Evolutionary conservation across 768 basidiomycete genomes (phyloP), one percentile per base, ranked within the genome.

Genomic region (Suillus subaureus): DNA sequence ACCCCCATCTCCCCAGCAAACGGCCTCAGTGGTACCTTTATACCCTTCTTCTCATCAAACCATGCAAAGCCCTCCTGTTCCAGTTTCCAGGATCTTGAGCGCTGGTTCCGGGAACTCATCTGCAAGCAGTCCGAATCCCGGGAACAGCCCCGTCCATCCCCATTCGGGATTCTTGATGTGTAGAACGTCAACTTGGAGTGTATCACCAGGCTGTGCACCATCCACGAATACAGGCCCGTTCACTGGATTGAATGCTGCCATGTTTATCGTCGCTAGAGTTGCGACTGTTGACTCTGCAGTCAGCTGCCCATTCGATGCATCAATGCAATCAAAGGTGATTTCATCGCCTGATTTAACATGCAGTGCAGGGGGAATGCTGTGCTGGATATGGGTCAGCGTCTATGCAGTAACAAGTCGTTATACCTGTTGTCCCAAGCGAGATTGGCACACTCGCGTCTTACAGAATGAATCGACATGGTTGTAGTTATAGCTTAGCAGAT

Each of bases 1-100:
- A 88, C 84, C 16, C 88, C 87, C 85, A 89, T 87, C 74, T 88
- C 87, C 0, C 88, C 87, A 11, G 85, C 82, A 73, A 89, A 89
- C 18, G 88, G 87, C 42, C 79, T 70, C 7, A 89, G 62, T 4
- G 85, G 86, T 33, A 88, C 80, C 66, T 78, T 79, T 6, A 88
- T 84, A 11, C 78, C 77, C 66, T 77, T 80, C 57, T 72, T 76
- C 66, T 83, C 77, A 70, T 86, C 81, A 67, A 88, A 83, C 77
- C 82, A 87, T n/a, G 85, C 80, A 64, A 76, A 81, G 11, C 79
- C 81, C 6, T 70, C 74, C 42, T 76, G 74, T 57, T 83, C 74
- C 54, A 89, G 74, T 58, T 76, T 76, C 85, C 86, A 88, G 28
- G n/a, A 88, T 81, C 77, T 85, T 88, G 69, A 89, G 72, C 9